Evolutionary conservation across 1,139 yeast genomes (phyloP), one percentile per base, ranked within the genome.

Genomic region (Geotrichum europaeum): DNA sequence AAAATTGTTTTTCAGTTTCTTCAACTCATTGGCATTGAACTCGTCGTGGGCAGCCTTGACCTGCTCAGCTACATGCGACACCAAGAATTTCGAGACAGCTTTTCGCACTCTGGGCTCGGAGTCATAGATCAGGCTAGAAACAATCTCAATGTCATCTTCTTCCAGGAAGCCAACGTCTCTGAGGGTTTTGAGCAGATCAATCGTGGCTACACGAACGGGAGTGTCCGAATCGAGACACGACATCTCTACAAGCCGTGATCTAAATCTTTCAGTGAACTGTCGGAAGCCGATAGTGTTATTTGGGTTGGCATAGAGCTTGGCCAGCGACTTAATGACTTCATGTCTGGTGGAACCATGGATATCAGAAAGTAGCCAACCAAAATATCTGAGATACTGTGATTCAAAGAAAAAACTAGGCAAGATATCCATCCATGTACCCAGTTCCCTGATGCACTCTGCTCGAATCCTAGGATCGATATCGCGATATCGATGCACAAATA

Each of bases 331-430:
- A 24, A 87, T 71, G 1, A 84, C 91, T 67, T 88, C 94, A 6
- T 77, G 70, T 65, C 96, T 79, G 0, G 89, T 95, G 3, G 72
- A 66, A 18, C 81, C 73, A 24, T 82, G 80, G 1, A 84, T 79
- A 69, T 92, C 98, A 9, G 94, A 85, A 55, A 91, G 75, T 25
- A 89, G 78, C 95, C 96, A 88, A 2, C 96, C 96, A 69, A 87
- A 81, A 70, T 88, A 89, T 63, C 92, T 81, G 63, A 91, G 78
- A 69, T 84, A 88, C 0, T 84, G 76, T 2, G 87, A 85, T 63
- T 85, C 88, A 66, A 87, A 79, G 68, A 88, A 91, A 60, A 79
- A 76, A 61, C 86, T 90, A 0, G 96, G 96, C 64, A 81, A 82
- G 7, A 76, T 70, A n/a, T 80, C 77, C 77, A 89, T 87, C 87